phyloP scores from a whole-genome alignment of 2,329 filamentous ascomycete species.

The Blastomyces silverae region DNA sequence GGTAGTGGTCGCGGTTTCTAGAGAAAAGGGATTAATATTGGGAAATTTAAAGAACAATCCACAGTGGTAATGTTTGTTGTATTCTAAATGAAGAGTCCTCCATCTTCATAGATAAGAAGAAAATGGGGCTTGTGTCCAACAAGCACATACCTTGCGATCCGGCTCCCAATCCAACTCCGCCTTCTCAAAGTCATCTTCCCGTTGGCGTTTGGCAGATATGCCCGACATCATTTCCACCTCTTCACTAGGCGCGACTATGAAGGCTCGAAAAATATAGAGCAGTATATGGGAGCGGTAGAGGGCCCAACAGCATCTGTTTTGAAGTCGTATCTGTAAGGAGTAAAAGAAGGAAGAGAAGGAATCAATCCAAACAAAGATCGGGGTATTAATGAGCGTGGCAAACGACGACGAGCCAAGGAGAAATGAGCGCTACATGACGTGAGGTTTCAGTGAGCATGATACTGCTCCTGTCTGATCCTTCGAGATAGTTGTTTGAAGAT shows the following conservation, averaged over 20 bases:
- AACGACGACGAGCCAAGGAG: background rate
- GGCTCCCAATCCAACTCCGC: constrained; percentile 11
- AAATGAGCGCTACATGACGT: constrained; percentile 2
- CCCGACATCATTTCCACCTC: constrained; percentile 23
- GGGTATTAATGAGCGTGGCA: constrained; percentile 1
- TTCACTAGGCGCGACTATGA: background rate
- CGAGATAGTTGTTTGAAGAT: constrained; percentile 13
- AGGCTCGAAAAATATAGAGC: background rate
- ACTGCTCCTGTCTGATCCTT: constrained; percentile 11
- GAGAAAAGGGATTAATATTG: constrained; percentile 16
- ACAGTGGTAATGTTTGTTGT: background rate
- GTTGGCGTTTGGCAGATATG: constrained; percentile 26
- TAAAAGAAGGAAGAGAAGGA: background rate
- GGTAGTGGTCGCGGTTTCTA: constrained; percentile 33
- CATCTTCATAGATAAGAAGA: background rate
- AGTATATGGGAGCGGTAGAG: background rate
- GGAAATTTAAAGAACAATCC: constrained; percentile 8
- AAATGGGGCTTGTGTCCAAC: background rate
- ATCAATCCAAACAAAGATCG: background rate
- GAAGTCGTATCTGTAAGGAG: background rate
- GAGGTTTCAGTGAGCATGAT: constrained; percentile 15
- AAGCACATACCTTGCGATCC: constrained; percentile 27
- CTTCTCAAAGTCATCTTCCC: constrained; percentile 41
- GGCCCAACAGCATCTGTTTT: background rate
- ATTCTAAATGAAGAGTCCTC: background rate